Evolutionary conservation across 2,329 filamentous ascomycete species (phyloP).

Genomic region (Cladophialophora chaetospira): DNA sequence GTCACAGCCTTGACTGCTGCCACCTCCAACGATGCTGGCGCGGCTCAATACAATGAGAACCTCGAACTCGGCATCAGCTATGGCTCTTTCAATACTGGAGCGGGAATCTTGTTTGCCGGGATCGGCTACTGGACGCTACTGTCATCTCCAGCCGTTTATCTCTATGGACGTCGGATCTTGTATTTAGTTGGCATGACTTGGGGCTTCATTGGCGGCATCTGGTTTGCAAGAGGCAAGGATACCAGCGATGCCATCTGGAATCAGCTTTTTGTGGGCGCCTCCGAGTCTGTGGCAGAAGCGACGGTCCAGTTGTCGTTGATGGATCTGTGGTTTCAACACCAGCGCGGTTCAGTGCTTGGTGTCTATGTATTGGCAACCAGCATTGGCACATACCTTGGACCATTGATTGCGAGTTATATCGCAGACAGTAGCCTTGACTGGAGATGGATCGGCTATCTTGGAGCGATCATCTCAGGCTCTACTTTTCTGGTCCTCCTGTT

Average conservation of each 20-base stretch:
- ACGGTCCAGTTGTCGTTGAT: conserved; percentile 60
- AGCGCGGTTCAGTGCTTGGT: conserved; percentile 56
- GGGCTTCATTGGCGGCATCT: conserved; percentile 55
- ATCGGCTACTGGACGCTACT: conserved; percentile 60
- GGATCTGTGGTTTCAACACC: conserved; percentile 61
- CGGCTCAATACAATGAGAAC: conserved; percentile 54
- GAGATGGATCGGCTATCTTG: conserved; percentile 59
- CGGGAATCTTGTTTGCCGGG: conserved; percentile 57
- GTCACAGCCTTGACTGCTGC: conserved; percentile 59
- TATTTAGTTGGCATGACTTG: conserved; percentile 56
- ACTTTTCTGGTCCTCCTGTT: conserved; percentile 55
- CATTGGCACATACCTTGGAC: conserved; percentile 59
- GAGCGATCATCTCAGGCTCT: conserved; percentile 52
- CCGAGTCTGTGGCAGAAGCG: conserved; percentile 59
- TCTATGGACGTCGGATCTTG: conserved; percentile 58
- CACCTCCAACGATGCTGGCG: conserved; percentile 58
- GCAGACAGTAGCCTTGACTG: conserved; percentile 51
- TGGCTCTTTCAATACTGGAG: conserved; percentile 57
- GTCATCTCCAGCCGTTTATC: conserved; percentile 54
- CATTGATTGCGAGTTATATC: conserved; percentile 56
- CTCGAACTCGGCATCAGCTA: conserved; percentile 55
- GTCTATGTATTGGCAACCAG: conserved; percentile 59
- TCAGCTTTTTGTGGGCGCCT: conserved; percentile 60
- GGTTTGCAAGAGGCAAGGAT: conserved; percentile 53
- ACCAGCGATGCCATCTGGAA: conserved; percentile 55